Evolutionary conservation across 768 basidiomycete species (phyloP), one percentile per base, ranked within the genome.

Genomic region (Gymnopilus dilepis): DNA sequence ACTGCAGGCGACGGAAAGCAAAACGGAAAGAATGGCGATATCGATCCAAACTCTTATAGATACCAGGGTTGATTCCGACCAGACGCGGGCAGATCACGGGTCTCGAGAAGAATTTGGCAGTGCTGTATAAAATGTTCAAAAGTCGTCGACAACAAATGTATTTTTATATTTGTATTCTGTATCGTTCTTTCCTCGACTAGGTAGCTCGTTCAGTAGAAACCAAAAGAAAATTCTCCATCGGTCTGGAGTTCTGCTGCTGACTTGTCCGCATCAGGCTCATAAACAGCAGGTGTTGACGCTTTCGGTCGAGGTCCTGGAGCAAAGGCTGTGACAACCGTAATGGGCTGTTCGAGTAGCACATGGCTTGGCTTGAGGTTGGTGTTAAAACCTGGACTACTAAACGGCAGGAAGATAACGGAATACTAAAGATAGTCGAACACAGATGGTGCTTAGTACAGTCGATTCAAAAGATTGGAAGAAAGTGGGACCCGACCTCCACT

Each of bases 381-480:
- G 48, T 69, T 33, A 21, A 77, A 77, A 0, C 68, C 73, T 4
- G 66, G 62, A n/a, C 69, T 67, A 33, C 75, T 71, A 62, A 78
- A 80, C 11, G 78, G 74, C 47, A 78, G 74, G 30, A 80, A 56
- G 15, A 75, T 72, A 15, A 80, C 72, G 1, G 72, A 73, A 61
- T 81, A 81, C 78, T 55, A 57, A 58, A n/a, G n/a, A n/a, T n/a
- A n/a, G n/a, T n/a, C n/a, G n/a, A 50, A 30, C 6, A 17, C 17
- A 28, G 2, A 28, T 3, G 47, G 24, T 41, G 9, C 34, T 37
- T 15, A 37, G 34, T 21, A 22, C 22, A 34, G 43, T 19, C 33
- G 24, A 40, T 28, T 34, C 31, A 8, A 54, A 17, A 55, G 30
- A 31, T 50, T 26, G 28, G 17, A n/a, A 7, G 19, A 40, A 37